These are phyloP conservation scores for Floccularia luteovirens DNA, from an alignment of 768 basidiomycete genomes.

Conservation along the genomic window DNA sequence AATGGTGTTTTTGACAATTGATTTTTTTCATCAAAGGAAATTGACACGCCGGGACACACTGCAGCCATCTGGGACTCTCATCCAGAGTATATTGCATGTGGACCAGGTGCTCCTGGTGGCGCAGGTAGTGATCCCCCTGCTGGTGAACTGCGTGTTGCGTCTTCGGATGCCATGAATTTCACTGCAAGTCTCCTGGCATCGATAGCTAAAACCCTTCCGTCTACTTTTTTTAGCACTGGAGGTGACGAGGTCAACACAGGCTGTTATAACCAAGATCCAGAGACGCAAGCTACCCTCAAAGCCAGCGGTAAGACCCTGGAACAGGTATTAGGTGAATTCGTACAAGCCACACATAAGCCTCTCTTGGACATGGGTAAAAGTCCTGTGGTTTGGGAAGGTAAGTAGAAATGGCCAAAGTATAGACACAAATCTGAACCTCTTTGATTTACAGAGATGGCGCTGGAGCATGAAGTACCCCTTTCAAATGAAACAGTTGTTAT, in stretches of 20 bases:
- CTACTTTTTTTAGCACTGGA: slow-evolving; percentile 67
- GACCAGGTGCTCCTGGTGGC: slow-evolving; percentile 45
- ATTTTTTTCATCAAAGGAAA: slow-evolving; percentile 40
- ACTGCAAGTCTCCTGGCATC: slow-evolving; percentile 43
- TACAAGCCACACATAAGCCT: slow-evolving; percentile 47
- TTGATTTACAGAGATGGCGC: slow-evolving; percentile 52
- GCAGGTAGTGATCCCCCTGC: slow-evolving; percentile 70
- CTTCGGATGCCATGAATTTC: slow-evolving; percentile 52
- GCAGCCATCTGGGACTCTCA: slow-evolving; percentile 52
- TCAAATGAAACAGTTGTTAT: slow-evolving; percentile 49
- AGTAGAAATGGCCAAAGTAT: slow-evolving; percentile 1
- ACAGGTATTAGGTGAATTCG: slow-evolving; percentile 59
- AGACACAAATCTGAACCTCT: slow-evolving; percentile 15
- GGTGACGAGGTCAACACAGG: slow-evolving; percentile 73
- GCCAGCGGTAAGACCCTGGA: slow-evolving; percentile 44
- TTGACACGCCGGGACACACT: slow-evolving; percentile 84
- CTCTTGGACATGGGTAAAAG: slow-evolving; percentile 55
- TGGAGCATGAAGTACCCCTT: slow-evolving; percentile 40
- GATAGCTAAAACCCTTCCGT: slow-evolving; percentile 44
- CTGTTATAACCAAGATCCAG: slow-evolving; percentile 58
- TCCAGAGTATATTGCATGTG: slow-evolving; percentile 72
- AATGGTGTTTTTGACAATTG: background rate
- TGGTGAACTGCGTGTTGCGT: slow-evolving; percentile 73
- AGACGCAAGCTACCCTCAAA: slow-evolving; percentile 50
- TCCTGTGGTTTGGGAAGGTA: slow-evolving; percentile 79